Base-by-base conservation (phyloP, 1,284 basidiomycete genomes). In the Moniliella sp. region DNA sequence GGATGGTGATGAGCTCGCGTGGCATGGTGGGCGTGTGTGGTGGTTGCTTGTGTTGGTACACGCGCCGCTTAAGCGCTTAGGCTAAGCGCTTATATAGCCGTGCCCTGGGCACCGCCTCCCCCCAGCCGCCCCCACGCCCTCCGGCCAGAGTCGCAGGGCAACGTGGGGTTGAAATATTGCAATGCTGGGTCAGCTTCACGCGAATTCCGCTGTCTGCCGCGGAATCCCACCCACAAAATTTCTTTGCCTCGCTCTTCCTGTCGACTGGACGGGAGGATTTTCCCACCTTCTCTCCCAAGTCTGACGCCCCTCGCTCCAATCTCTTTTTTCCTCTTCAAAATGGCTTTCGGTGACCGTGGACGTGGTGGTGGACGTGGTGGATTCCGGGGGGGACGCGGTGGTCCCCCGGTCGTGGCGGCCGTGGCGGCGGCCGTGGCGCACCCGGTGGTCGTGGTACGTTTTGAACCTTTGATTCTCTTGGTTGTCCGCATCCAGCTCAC, bases 1-100 rank as follows among this genome's bases (percentile, higher is more conserved):
- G 56, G n/a, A 59, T 37, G 9, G 56, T 57, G 32, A 59, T 59
- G 7, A 59, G 40, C 40, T 59, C 56, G 26, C 56, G 42, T 8
- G 51, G 50, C 53, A 57, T 57, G 26, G 15, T 26, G 18, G 19
- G 15, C 9, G 19, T 13, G 28, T 19, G 21, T n/a, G 21, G 21
- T n/a, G 21, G 8, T 7, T 23, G 21, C n/a, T 23, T 7, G 8
- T 23, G 21, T 23, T 23, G 7, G n/a, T 23, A 7, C 21, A 7
- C n/a, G 7, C 21, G 8, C n/a, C n/a, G n/a, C n/a, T n/a, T 23
- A n/a, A 7, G 7, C 8, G 8, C 7, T 7, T 7, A 23, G 8
- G n/a, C n/a, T n/a, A n/a, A 7, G 21, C n/a, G n/a, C n/a, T n/a
- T n/a, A n/a, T n/a, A n/a, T n/a, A n/a, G n/a, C n/a, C n/a, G n/a